Base-by-base conservation (phyloP, 2,329 filamentous ascomycete genomes). In the Colletotrichum camelliae region DNA sequence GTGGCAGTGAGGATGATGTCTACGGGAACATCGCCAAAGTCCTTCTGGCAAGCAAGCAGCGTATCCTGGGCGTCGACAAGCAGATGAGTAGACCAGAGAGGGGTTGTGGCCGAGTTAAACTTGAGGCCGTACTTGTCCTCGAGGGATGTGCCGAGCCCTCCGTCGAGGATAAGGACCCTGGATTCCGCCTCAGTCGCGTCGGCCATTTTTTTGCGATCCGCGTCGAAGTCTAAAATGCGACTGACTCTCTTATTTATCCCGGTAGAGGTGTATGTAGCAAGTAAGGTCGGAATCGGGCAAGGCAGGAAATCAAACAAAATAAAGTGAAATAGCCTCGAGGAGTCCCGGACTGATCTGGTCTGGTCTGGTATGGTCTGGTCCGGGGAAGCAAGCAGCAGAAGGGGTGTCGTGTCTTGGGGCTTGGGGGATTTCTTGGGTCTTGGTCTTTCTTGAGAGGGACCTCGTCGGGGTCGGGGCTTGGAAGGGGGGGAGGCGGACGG, bases 11-110 rank as follows among this genome's bases (percentile, higher is more conserved):
- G 87, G 24, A 94, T 82, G 33, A 94, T 86, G 80, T 94, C 91
- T 71, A 90, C 89, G 43, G 91, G 92, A 2, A 90, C 88, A 9
- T 80, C 75, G 68, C 85, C 87, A 81, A 93, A 93, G 77, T 89
- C 88, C 68, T 81, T 80, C 80, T 93, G 92, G 80, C 90, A 92
- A 35, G 84, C 83, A 74, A 87, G 82, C 10, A 93, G 87, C 1
- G 88, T 91, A 9, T 84, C 78, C 4, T 86, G 87, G 77, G 88
- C 86, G 43, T 88, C 85, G 69, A 93, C 80, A n/a, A 94, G 87
- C 7, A 94, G 87, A 79, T 94, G 89, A 0, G 92, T 92, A 1
- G 93, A 93, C 93, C 93, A 94, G 52, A 94, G 88, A 0, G 93
- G 93, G 10, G 87, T 90, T 13, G 83, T 85, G 48, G 84, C 80